These are phyloP conservation scores for Sclerotinia borealis DNA, from an alignment of 2,329 filamentous ascomycete species.

Conservation along the genomic window DNA sequence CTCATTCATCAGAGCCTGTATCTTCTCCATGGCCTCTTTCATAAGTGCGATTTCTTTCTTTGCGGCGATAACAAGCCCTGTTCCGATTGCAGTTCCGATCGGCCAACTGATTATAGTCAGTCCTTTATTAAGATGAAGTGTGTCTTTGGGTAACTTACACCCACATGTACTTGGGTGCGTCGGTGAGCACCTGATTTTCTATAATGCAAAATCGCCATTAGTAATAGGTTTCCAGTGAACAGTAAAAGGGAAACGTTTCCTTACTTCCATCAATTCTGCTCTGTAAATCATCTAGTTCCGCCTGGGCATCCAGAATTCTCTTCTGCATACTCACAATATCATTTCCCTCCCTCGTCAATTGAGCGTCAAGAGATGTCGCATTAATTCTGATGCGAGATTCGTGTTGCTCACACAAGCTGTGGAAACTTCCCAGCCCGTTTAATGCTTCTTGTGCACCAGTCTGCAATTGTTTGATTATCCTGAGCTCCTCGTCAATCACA, in stretches of 20 bases:
- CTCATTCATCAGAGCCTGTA: background rate
- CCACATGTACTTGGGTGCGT: conserved; percentile 1
- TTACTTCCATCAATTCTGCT: background rate
- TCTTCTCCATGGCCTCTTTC: background rate
- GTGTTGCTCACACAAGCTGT: background rate
- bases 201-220: background rate
- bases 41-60: background rate
- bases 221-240: background rate
- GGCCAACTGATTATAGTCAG: background rate
- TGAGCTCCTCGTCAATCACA: background rate
- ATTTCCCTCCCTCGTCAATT: background rate
- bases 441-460: background rate
- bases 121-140: too few species aligned
- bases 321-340: background rate
- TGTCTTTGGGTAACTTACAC: background rate
- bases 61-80: background rate
- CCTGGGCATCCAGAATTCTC: background rate
- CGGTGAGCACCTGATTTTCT: background rate
- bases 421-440: background rate
- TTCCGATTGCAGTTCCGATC: background rate
- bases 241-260: background rate
- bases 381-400: background rate
- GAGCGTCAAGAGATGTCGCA: background rate
- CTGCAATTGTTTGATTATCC: background rate
- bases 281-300: background rate